These are phyloP conservation scores for Coprinopsis cinerea DNA, from an alignment of 768 basidiomycete genomes.

Conservation along the genomic window DNA sequence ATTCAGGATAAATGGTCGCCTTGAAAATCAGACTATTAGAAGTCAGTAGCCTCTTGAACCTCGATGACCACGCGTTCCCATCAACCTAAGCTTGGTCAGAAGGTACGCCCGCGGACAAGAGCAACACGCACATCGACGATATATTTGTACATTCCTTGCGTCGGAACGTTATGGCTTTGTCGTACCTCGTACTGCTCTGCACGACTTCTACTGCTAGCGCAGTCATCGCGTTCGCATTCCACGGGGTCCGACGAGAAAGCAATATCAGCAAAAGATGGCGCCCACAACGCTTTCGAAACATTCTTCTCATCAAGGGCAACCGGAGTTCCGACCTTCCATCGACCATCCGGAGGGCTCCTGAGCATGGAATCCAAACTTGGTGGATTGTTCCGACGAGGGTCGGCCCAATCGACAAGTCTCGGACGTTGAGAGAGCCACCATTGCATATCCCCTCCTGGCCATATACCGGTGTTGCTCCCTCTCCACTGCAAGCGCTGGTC, in stretches of 20 bases:
- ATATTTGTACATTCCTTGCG: conserved; percentile 58
- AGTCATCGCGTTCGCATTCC: conserved; percentile 30
- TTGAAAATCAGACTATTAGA: conserved; percentile 63
- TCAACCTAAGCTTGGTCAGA: conserved; percentile 36
- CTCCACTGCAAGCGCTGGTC: conserved; percentile 63
- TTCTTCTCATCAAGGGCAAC: not conserved
- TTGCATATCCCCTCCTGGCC: conserved; percentile 23
- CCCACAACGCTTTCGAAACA: not conserved
- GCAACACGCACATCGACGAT: conserved; percentile 42
- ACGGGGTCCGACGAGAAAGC: conserved; percentile 43
- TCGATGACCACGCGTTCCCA: conserved; percentile 65
- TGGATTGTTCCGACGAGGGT: conserved; percentile 1
- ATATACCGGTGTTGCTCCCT: conserved; percentile 66
- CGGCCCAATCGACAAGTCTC: conserved; percentile 34
- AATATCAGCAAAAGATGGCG: conserved; percentile 51
- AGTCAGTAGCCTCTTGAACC: conserved; percentile 60
- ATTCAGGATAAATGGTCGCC: conserved; percentile 69
- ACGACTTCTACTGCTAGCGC: conserved; percentile 36
- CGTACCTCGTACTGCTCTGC: conserved; percentile 42
- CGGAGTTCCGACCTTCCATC: not conserved
- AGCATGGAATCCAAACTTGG: not conserved
- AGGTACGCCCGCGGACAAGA: not conserved
- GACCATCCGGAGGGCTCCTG: conserved; percentile 4
- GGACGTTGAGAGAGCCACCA: conserved; percentile 32
- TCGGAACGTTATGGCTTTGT: conserved; percentile 32